A percentile compares a stretch with the other conserved stretches of the same genome.
These are phyloP conservation scores for Tilletia setariae DNA, from an alignment of 1,284 basidiomycete genomes.

Conservation along the genomic window DNA sequence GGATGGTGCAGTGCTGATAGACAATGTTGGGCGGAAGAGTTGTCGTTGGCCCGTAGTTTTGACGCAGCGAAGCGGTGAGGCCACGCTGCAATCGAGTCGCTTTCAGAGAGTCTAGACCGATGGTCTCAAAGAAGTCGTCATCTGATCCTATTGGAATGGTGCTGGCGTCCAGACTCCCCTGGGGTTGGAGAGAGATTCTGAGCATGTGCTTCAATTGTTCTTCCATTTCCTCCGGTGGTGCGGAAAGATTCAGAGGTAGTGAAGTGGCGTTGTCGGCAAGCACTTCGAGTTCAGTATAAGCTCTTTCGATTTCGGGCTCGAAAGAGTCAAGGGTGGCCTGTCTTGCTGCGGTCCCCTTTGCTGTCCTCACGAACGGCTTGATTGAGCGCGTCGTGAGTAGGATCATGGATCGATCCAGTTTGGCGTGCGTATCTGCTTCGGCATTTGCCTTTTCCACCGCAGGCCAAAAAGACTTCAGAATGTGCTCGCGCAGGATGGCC, in stretches of 20 bases:
- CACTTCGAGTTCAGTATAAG: neutral
- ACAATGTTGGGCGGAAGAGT: neutral
- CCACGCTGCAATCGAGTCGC: neutral
- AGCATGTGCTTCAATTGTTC: no score
- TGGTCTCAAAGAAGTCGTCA: neutral
- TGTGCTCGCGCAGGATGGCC: neutral
- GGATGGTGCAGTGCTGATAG: constrained; percentile 5
- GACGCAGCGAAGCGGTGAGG: neutral
- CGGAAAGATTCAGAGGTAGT: neutral
- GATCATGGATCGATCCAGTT: neutral
- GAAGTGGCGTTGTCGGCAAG: neutral
- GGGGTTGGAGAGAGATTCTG: no score
- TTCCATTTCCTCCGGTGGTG: neutral
- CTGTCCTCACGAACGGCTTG: neutral
- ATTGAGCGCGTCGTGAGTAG: neutral
- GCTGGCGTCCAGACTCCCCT: neutral
- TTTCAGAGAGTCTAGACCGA: neutral
- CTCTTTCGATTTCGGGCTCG: neutral
- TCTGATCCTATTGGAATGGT: neutral
- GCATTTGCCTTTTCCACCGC: neutral
- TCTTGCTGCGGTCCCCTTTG: neutral
- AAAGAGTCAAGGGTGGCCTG: neutral
- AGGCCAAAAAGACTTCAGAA: neutral
- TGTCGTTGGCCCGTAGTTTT: neutral
- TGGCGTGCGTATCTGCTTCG: neutral